Evolutionary conservation across 1,284 basidiomycete species (phyloP), one percentile per base, ranked within the genome.

Genomic region (Volvariella volvacea): DNA sequence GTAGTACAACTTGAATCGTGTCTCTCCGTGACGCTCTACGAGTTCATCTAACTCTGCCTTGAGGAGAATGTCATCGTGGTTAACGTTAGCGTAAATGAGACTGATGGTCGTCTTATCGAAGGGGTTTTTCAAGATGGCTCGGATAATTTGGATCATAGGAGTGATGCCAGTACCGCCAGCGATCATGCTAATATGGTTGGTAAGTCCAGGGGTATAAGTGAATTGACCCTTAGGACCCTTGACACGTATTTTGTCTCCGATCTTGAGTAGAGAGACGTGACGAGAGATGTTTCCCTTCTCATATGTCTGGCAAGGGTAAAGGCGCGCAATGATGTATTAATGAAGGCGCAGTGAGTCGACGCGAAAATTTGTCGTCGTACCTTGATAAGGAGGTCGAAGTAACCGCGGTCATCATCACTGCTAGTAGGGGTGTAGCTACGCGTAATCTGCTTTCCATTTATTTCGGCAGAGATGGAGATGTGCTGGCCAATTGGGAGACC

Each of bases 211-310:
- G 46, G 66, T 57, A 66, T 93, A 94, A 51, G 73, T 75, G 73
- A 96, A 99, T 68, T 89, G 85, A 48, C 95, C 95, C 69, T 92
- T 96, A 55, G 95, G 95, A 1, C 95, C 95, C 66, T 92, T 96
- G 72, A 98, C 78, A 53, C 83, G 81, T 55, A 97, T 73, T 36
- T 74, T 82, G 65, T 95, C 83, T 45, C 92, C 92, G 51, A 95
- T 73, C 56, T 87, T 91, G 63, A 93, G 76, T 43, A 78, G 68
- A 37, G 77, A 80, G 57, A 96, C 74, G 66, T 88, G 79, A 51
- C 84, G 81, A 16, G 95, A 98, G 60, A 99, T 88, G 70, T 97
- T 98, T 48, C 96, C 96, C 62, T 92, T 85, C 59, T 95, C 92
- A 63, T 99, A 99, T 4, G 92, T 79, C 92, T 94, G 55, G 4